Evolutionary conservation across 805 yeast genomes (phyloP), one percentile per base, ranked within the genome.

Genomic region (Suhomyces tanzawaensis): DNA sequence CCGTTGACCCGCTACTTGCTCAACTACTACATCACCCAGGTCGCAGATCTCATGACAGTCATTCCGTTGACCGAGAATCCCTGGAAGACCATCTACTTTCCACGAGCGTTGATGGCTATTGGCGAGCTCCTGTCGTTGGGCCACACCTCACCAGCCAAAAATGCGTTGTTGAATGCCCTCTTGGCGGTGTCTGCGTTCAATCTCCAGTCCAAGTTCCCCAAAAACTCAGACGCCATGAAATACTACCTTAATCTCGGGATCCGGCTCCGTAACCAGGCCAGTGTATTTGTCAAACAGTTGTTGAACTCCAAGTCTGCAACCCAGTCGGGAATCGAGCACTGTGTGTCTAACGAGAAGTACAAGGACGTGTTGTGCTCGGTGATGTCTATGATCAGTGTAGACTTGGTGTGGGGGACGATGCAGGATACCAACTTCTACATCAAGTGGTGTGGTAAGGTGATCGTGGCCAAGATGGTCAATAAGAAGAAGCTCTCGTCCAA

Each of bases 321-420:
- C 19, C 57, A 53, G 29, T 46, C 60, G 15, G 53, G 74, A 55
- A 43, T 75, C 52, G 57, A 79, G 70, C 53, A 72, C 67, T 41
- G 70, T 66, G 48, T 64, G 44, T 38, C 86, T 14, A 59, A 62
- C 27, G 74, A 84, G 52, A 83, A 84, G 55, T 87, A 88, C 58
- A 87, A 88, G 54, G 95, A 87, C 54, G 85, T 86, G 4, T 58
- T 88, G 19, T 84, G 87, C 35, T 93, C 95, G 1, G 81, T 85
- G 16, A 70, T 88, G 57, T 81, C 93, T 2, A 85, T 87, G 95
- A 86, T 82, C 33, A 81, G 90, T 5, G 85, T 88, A 36, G 95
- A 88, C 62, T 81, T 86, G 36, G 90, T 86, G 12, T 84, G 95
- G 87, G 95, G 96, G 3, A 80, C 91, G 1, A 85, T 85, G 90